Conservation (phyloP, 352 stramenopile genomes). For the Peronosclerospora sorghi region DNA sequence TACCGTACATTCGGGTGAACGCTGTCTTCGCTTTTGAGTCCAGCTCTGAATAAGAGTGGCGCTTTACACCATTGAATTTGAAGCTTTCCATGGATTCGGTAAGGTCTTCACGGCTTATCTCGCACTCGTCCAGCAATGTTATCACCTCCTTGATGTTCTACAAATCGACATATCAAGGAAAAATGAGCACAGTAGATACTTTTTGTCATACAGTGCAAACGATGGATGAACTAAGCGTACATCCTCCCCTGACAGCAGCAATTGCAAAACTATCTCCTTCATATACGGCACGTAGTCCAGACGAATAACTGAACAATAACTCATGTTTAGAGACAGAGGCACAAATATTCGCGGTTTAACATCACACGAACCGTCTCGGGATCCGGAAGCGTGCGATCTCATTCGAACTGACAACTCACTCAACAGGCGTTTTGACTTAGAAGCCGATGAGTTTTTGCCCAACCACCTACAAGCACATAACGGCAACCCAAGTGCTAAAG, state of each 20-base stretch:
- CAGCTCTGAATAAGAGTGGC: conserved; percentile 64
- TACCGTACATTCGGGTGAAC: conserved; percentile 85
- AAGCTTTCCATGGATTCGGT: conserved; percentile 94
- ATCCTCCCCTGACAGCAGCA: conserved; percentile 62
- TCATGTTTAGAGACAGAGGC: background rate
- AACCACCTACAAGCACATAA: conserved; percentile 85
- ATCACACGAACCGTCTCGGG: conserved; percentile 47
- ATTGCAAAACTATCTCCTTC: conserved; percentile 82
- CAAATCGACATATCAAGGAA: background rate
- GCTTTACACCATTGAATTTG: conserved; percentile 67
- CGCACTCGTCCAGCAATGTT: conserved; percentile 93
- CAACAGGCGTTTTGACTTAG: conserved; percentile 92
- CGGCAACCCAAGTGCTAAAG: background rate
- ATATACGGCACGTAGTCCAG: conserved; percentile 85
- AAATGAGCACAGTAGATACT: too few species aligned
- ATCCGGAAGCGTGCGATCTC: conserved; percentile 74
- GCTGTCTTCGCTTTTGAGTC: conserved; percentile 86
- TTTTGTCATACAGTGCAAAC: too few species aligned
- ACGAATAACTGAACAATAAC: conserved; percentile 49
- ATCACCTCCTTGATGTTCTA: conserved; percentile 87
- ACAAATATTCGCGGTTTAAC: background rate
- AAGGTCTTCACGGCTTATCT: conserved; percentile 94
- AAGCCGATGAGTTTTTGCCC: conserved; percentile 94
- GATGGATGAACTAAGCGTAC: conserved; percentile 17
- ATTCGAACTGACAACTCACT: conserved; percentile 95